phyloP scores from a whole-genome alignment of 2,329 filamentous ascomycete species.

The Fusarium foetens region DNA sequence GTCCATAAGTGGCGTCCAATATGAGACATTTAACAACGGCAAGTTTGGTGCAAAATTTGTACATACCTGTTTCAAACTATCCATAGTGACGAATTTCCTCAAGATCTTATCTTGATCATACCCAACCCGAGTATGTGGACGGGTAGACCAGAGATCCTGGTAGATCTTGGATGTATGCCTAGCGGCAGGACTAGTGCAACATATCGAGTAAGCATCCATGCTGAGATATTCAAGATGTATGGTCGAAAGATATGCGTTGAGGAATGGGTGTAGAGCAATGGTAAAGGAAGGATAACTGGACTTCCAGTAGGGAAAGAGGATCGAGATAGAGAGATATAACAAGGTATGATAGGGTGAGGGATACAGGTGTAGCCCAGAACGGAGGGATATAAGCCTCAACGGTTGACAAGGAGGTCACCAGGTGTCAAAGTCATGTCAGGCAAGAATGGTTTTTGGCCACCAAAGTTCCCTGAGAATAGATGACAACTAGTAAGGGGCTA shows the following conservation, averaged over 20 bases:
- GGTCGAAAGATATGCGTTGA: constrained; percentile 3
- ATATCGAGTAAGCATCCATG: constrained; percentile 66
- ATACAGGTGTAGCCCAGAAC: constrained; percentile 8
- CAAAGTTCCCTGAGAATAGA: constrained; percentile 20
- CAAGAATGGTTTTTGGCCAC: constrained; percentile 12
- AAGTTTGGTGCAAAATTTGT: background rate
- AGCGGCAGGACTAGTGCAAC: constrained; percentile 56
- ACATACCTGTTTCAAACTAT: constrained; percentile 52
- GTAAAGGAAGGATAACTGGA: constrained; percentile 13
- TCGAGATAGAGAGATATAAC: constrained; percentile 10
- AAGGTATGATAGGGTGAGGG: constrained; percentile 22
- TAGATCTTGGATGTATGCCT: constrained; percentile 60
- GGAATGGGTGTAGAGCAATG: background rate
- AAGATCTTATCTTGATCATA: constrained; percentile 47
- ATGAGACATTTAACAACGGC: background rate
- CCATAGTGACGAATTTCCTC: constrained; percentile 46
- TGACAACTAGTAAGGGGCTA: constrained; percentile 33
- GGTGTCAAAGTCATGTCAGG: constrained; percentile 23
- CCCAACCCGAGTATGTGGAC: constrained; percentile 50
- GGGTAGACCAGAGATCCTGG: constrained; percentile 59
- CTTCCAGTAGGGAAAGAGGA: constrained; percentile 32
- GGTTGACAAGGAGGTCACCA: constrained; percentile 35
- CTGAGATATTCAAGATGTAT: background rate
- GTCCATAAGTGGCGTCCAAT: background rate
- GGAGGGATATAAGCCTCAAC: constrained; percentile 39